phyloP scores from a whole-genome alignment of 345 rosid species.

The Capsella bursapastoris region DNA sequence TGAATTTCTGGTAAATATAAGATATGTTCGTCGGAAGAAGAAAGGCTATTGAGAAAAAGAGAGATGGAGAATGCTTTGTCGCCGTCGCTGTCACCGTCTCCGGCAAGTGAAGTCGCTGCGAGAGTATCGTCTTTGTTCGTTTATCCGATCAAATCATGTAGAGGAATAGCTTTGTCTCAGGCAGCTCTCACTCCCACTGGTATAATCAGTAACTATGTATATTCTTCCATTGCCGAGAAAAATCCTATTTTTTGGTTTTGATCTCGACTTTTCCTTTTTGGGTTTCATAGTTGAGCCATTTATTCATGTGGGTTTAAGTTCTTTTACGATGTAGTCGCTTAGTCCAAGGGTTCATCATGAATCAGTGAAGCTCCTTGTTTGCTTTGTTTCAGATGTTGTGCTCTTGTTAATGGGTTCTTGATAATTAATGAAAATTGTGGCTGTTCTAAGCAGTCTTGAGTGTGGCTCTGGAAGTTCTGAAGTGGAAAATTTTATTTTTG shows the following conservation, averaged over 20 bases:
- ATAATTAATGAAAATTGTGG: background rate
- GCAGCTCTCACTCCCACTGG: conserved; percentile 87
- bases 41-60: background rate
- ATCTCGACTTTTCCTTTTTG: background rate
- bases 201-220: conserved; percentile 19
- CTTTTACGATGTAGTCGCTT: background rate
- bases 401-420: too few relatives aligned
- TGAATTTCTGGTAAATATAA: background rate
- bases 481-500: background rate
- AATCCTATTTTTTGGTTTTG: background rate
- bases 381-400: background rate
- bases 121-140: conserved; percentile 65
- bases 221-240: background rate
- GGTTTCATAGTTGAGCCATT: background rate
- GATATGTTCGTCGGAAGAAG: background rate
- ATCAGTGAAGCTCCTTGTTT: background rate
- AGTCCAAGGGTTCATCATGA: background rate
- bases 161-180: conserved; percentile 67
- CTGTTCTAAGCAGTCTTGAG: background rate
- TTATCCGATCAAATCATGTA: conserved; percentile 87
- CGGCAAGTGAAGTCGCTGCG: conserved; percentile 29
- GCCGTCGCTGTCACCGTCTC: background rate
- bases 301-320: conserved; percentile 4
- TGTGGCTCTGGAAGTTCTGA: background rate
- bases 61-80: conserved; percentile 39